Evolutionary conservation across 495 filamentous ascomycete genomes (phyloP).

Genomic region (Penicilliopsis zonata): DNA sequence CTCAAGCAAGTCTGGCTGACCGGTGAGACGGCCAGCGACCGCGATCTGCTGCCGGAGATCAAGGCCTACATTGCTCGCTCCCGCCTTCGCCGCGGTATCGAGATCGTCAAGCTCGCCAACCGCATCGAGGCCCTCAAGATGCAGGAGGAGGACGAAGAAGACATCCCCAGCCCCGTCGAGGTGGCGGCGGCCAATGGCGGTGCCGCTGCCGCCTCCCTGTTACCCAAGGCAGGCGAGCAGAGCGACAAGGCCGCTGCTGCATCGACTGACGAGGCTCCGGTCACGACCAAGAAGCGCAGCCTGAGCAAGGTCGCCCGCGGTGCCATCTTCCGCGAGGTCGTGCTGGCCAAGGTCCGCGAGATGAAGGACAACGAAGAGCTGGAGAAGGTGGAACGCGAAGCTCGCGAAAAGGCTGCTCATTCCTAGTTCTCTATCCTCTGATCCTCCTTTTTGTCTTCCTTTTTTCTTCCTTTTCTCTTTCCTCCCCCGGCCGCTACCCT

Average conservation of each 20-base stretch:
- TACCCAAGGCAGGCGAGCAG: constrained; percentile 11
- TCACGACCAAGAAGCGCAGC: constrained; percentile 44
- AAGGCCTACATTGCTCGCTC: constrained; percentile 86
- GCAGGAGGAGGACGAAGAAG: constrained; percentile 79
- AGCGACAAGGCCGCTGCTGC: constrained; percentile 7
- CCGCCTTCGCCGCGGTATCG: constrained; percentile 84
- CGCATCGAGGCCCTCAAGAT: constrained; percentile 95
- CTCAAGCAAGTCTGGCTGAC: constrained; percentile 82
- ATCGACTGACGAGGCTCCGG: constrained; percentile 9
- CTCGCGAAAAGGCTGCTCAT: constrained; percentile 26
- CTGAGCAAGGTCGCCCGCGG: constrained; percentile 69
- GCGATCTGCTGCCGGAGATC: constrained; percentile 96
- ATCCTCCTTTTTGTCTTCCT: constrained; percentile 3
- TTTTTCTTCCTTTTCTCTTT: not conserved
- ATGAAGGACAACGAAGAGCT: constrained; percentile 79
- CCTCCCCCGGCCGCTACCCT: constrained; percentile 1
- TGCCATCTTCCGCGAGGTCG: constrained; percentile 95
- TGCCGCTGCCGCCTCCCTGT: constrained; percentile 6
- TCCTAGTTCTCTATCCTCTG: constrained; percentile 4
- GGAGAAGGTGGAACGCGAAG: constrained; percentile 47
- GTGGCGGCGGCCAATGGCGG: constrained; percentile 22
- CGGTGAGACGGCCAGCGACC: constrained; percentile 79
- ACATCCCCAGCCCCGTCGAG: constrained; percentile 48
- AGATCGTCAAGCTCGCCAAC: constrained; percentile 92
- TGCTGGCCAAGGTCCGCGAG: constrained; percentile 89